Evolutionary conservation across 2,329 filamentous ascomycete genomes (phyloP).

Genomic region (Neopestalotiopsis sp.): DNA sequence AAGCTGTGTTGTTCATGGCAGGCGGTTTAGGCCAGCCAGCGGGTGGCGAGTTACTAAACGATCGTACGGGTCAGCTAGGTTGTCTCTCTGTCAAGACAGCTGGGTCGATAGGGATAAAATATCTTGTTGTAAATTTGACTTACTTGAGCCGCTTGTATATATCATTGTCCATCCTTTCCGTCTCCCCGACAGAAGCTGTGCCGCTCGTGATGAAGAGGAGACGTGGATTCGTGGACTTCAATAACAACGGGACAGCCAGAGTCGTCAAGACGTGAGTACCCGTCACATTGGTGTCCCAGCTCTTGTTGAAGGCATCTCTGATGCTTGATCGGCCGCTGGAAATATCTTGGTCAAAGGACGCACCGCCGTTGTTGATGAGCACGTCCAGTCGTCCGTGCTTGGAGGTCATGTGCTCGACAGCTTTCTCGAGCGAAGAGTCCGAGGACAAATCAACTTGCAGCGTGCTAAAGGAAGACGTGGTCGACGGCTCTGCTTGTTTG

Average conservation of each 20-base stretch:
- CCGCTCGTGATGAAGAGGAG: slow-evolving; percentile 55
- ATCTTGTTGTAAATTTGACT: not conserved
- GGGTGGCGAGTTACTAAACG: slow-evolving; percentile 27
- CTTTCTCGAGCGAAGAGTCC: slow-evolving; percentile 51
- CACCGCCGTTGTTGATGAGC: slow-evolving; percentile 57
- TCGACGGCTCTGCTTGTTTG: slow-evolving; percentile 41
- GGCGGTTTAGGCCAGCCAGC: slow-evolving; percentile 47
- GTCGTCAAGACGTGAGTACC: slow-evolving; percentile 44
- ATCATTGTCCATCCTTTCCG: slow-evolving; percentile 28
- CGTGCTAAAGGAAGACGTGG: slow-evolving; percentile 41
- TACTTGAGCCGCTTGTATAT: slow-evolving; percentile 4
- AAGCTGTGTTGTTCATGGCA: slow-evolving; percentile 30
- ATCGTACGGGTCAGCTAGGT: slow-evolving; percentile 18
- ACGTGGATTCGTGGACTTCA: slow-evolving; percentile 48
- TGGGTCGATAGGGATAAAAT: not conserved
- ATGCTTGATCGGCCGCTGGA: slow-evolving; percentile 31
- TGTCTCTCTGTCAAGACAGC: not conserved
- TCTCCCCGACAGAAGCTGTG: slow-evolving; percentile 39
- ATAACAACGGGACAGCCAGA: slow-evolving; percentile 45
- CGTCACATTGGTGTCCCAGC: slow-evolving; percentile 49
- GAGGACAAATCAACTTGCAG: slow-evolving; percentile 53
- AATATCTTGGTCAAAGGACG: slow-evolving; percentile 40
- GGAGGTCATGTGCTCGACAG: slow-evolving; percentile 42
- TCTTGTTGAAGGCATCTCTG: slow-evolving; percentile 45
- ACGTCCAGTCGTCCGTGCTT: slow-evolving; percentile 47